Conservation (phyloP, 2,329 filamentous ascomycete species). For the Nemania sp. region DNA sequence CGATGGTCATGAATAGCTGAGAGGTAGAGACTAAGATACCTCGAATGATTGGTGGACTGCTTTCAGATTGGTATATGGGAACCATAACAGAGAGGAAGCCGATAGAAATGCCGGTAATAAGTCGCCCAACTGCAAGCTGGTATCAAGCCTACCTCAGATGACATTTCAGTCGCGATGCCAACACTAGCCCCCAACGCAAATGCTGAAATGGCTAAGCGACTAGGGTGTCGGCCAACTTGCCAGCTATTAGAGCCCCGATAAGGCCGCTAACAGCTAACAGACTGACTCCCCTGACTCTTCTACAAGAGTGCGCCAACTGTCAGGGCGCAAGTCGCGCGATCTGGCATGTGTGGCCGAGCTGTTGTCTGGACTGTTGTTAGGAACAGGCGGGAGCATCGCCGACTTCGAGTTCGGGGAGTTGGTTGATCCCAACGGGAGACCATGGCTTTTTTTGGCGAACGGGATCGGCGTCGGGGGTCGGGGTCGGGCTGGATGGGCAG, state of each 20-base stretch:
- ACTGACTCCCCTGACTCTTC: no score
- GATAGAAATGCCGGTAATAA: constrained; percentile 68
- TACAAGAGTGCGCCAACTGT: no score
- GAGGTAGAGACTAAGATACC: constrained; percentile 66
- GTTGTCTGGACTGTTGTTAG: no score
- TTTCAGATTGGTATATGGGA: constrained; percentile 71
- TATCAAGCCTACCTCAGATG: constrained; percentile 60
- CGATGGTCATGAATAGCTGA: constrained; percentile 70
- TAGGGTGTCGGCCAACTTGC: constrained; percentile 63
- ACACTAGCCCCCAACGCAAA: constrained; percentile 66
- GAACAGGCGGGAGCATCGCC: no score
- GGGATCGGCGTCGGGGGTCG: no score
- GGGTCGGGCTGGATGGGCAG: no score
- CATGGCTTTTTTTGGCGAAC: no score
- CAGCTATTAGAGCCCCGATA: constrained; percentile 60
- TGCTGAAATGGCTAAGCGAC: constrained; percentile 65
- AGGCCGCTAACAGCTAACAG: constrained; percentile 64
- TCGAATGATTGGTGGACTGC: constrained; percentile 64
- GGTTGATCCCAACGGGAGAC: no score
- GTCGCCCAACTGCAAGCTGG: constrained; percentile 66
- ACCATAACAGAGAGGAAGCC: constrained; percentile 66
- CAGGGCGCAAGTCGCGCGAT: no score
- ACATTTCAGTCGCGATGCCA: constrained; percentile 66
- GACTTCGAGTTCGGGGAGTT: no score
- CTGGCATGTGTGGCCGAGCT: no score